A percentile compares a stretch with the other conserved stretches of the same genome.
phyloP scores from a whole-genome alignment of 1,284 basidiomycete genomes.

The Polyporus tsugae region DNA sequence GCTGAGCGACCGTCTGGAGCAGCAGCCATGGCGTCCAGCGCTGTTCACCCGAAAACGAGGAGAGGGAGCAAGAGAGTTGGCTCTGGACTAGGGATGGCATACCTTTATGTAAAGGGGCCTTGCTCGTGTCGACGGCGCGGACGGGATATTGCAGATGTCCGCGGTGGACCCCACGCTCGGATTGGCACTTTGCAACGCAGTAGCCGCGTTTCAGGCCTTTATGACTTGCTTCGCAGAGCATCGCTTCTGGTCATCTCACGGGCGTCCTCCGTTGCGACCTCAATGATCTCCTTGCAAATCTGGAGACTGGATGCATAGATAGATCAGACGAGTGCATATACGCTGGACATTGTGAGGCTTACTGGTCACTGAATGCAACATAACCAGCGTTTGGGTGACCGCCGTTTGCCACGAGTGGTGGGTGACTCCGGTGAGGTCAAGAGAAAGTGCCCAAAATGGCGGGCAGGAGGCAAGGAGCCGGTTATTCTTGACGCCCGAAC shows the following conservation, averaged over 20 bases:
- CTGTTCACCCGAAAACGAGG: conserved; percentile 17
- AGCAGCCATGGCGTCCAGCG: conserved; percentile 32
- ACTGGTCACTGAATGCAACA: neutral
- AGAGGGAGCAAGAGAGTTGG: conserved; percentile 20
- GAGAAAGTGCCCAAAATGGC: neutral
- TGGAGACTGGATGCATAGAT: neutral
- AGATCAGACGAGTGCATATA: neutral
- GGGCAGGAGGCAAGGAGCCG: neutral
- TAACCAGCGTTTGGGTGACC: neutral
- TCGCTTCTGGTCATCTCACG: conserved; percentile 16
- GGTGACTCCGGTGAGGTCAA: neutral
- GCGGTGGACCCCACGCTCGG: conserved; percentile 18
- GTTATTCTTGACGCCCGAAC: neutral
- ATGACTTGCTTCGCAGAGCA: conserved; percentile 19
- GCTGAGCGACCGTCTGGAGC: conserved; percentile 22
- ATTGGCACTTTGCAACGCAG: conserved; percentile 24
- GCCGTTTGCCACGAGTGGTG: neutral
- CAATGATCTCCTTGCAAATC: conserved; percentile 2
- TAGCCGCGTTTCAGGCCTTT: conserved; percentile 17
- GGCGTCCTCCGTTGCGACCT: conserved; percentile 7
- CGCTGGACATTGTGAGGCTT: neutral
- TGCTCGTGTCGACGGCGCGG: conserved; percentile 31
- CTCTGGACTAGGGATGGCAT: conserved; percentile 14
- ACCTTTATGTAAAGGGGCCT: conserved; percentile 30
- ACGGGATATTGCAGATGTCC: conserved; percentile 18